A percentile compares a stretch with the other conserved stretches of the same genome.
Evolutionary conservation across 75 land plant genomes (phyloP).

Genomic region (Cunninghamia lanceolata): DNA sequence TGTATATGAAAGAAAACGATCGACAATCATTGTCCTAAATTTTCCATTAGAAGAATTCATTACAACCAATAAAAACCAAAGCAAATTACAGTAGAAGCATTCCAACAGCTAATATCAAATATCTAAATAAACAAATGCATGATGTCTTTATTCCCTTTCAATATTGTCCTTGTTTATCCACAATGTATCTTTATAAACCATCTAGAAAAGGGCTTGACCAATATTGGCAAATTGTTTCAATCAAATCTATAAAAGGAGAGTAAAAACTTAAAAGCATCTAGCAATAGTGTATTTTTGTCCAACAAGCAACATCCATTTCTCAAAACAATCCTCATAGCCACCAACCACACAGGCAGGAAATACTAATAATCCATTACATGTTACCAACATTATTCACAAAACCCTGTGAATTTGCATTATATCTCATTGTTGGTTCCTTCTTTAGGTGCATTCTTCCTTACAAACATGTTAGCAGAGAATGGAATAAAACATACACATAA

Average conservation of each 20-base stretch:
- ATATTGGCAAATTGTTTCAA: not conserved
- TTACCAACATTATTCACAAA: not conserved
- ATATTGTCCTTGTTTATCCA: not conserved
- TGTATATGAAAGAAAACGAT: not conserved
- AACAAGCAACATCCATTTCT: not conserved
- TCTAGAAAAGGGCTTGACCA: not conserved
- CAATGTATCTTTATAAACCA: not conserved
- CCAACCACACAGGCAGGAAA: not conserved
- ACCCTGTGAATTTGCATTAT: not conserved
- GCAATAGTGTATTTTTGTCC: not conserved
- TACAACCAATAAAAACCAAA: not conserved
- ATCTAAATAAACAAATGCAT: not conserved
- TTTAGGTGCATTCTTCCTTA: not conserved
- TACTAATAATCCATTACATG: not conserved
- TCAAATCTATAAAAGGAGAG: not conserved
- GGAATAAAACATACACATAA: not conserved
- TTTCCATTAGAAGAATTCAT: not conserved
- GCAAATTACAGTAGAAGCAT: not conserved
- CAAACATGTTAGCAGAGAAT: not conserved
- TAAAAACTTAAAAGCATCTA: not conserved
- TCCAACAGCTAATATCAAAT: not conserved
- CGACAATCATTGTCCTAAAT: not conserved
- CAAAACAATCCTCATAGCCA: not conserved
- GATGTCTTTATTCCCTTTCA: not conserved
- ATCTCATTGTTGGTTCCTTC: not conserved